Conservation (phyloP, 176 grass and related monocot species). For the Elaeis guineensis region DNA sequence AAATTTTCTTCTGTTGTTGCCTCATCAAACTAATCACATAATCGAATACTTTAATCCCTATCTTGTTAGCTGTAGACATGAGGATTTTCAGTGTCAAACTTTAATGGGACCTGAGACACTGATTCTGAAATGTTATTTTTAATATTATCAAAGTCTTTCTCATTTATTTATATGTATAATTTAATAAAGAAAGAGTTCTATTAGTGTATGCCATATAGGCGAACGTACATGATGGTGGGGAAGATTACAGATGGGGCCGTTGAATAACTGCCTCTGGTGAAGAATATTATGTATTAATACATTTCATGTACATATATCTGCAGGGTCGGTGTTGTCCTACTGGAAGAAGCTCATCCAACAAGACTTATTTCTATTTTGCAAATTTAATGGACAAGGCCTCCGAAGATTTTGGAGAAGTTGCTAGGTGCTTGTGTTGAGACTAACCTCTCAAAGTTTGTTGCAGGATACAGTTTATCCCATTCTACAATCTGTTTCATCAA, state of each 20-base stretch:
- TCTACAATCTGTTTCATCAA: conserved; percentile 62
- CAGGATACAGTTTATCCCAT: conserved; percentile 92
- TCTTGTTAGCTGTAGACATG: no score
- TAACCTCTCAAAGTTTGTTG: conserved; percentile 75
- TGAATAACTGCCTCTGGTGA: conserved; percentile 24
- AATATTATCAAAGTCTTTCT: no score
- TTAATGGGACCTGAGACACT: no score
- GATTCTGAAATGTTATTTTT: no score
- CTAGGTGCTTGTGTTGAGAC: conserved; percentile 39
- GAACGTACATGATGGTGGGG: conserved; percentile 9
- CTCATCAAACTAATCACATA: no score
- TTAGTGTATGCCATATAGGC: not conserved
- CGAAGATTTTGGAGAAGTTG: conserved; percentile 64
- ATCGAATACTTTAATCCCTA: no score
- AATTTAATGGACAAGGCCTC: conserved; percentile 52
- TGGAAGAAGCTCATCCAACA: conserved; percentile 56
- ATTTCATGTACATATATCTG: conserved; percentile 46
- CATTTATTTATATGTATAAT: no score
- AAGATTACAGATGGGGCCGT: conserved; percentile 25
- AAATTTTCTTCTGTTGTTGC: no score
- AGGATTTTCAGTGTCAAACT: no score
- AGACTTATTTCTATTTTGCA: conserved; percentile 45
- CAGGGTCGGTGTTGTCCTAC: conserved; percentile 35
- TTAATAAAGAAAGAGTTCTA: no score
- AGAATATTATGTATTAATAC: conserved; percentile 56